Evolutionary conservation across 805 yeast genomes (phyloP), one percentile per base, ranked within the genome.

Genomic region (Candida chilensis): DNA sequence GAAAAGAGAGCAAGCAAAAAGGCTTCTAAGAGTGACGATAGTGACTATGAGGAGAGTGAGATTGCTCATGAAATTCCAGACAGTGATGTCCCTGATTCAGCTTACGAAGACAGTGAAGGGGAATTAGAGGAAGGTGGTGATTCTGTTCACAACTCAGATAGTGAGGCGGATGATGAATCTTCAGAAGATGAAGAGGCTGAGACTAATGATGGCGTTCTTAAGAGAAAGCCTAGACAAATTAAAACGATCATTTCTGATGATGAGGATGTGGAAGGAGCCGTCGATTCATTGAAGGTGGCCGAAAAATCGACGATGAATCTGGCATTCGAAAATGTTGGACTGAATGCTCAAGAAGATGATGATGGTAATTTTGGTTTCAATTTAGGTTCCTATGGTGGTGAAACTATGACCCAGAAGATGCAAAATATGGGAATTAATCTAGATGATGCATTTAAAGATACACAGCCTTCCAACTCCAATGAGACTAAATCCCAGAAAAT

Each of bases 181-280:
- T 32, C 25, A 7, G 50, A 40, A n/a, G 47, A 47, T 31, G 54
- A 48, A 24, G 38, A 36, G 15, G 43, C 45, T 3, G 49, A 39
- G 24, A 28, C 20, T 15, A 39, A 39, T 16, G 52, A 43, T 16
- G 55, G 44, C 12, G 38, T n/a, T 39, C 25, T 14, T 29, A 20
- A 11, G 33, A 32, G 20, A 37, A 20, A 5, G 19, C 18, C 5
- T 12, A 24, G 28, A 28, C 31, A 32, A 26, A 16, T 35, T 32
- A 20, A 19, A 17, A 20, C 20, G 16, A 28, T 18, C 21, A 18
- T 27, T 27, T 16, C 34, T 26, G 41, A 33, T n/a, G 39, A 35
- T 26, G 39, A 37, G n/a, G 38, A 39, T 9, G 39, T 37, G 5
- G 40, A 33, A 16, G 39, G 40, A 10, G 44, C 39, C 16, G 27